These are phyloP conservation scores for Handroanthus guayacan DNA, from an alignment of 257 asterid species.

Conservation along the genomic window DNA sequence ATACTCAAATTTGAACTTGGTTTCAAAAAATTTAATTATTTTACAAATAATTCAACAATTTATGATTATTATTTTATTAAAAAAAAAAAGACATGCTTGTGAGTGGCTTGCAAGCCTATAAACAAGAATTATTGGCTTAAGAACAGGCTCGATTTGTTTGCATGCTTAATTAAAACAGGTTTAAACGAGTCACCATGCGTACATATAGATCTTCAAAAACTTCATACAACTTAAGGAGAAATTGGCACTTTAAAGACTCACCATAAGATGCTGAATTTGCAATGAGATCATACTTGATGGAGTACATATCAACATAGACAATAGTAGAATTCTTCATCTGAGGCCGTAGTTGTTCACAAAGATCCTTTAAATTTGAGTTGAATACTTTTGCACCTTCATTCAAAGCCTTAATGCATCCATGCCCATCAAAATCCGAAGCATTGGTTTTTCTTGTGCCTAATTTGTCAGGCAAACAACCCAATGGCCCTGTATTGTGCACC, in stretches of 20 bases:
- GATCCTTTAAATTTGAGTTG: slow-evolving; percentile 37
- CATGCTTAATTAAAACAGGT: too few species aligned
- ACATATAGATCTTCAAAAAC: too few species aligned
- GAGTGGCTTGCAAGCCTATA: too few species aligned
- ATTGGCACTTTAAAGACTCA: slow-evolving; percentile 17
- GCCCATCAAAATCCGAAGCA: slow-evolving; percentile 39
- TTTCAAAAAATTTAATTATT: too few species aligned
- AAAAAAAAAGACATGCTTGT: too few species aligned
- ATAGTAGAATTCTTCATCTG: slow-evolving; percentile 40
- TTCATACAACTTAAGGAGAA: too few species aligned
- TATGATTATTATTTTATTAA: too few species aligned
- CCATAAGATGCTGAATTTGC: slow-evolving; percentile 47
- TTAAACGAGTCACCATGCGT: too few species aligned
- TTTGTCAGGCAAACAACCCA: slow-evolving; percentile 57
- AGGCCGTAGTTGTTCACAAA: slow-evolving; percentile 36
- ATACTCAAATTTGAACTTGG: too few species aligned
- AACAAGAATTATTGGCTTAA: too few species aligned
- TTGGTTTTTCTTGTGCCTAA: slow-evolving; percentile 36
- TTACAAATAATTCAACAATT: too few species aligned
- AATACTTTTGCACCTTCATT: slow-evolving; percentile 50
- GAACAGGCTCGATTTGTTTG: too few species aligned
- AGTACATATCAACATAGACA: slow-evolving; percentile 55
- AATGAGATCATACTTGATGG: slow-evolving; percentile 55
- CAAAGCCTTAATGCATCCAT: slow-evolving; percentile 46
- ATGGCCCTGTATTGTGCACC: slow-evolving; percentile 62